These are phyloP conservation scores for Naematelia encephala DNA, from an alignment of 768 basidiomycete species.

Conservation along the genomic window DNA sequence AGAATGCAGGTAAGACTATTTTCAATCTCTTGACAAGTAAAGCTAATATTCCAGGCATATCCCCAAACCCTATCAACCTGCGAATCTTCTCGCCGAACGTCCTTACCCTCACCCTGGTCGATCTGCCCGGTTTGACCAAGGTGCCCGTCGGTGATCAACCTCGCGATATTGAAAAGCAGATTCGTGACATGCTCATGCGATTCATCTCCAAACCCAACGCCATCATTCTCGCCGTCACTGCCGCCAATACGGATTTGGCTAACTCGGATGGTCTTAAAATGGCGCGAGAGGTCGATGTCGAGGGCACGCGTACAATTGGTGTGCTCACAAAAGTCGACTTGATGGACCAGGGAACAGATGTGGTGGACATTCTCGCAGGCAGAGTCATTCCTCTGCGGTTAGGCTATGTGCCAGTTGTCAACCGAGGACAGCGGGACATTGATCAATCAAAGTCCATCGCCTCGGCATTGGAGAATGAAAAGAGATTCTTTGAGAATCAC, in stretches of 20 bases:
- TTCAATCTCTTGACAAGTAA: not conserved
- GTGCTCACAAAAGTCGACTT: constrained; percentile 97
- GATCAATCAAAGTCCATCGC: constrained; percentile 80
- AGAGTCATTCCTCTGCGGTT: constrained; percentile 92
- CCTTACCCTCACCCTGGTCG: constrained; percentile 93
- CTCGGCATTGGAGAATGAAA: constrained; percentile 81
- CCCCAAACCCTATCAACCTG: constrained; percentile 93
- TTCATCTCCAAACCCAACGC: constrained; percentile 93
- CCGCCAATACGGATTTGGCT: constrained; percentile 93
- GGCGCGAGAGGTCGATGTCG: constrained; percentile 95
- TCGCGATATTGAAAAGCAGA: constrained; percentile 94
- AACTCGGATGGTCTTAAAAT: constrained; percentile 97
- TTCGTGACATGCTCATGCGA: constrained; percentile 91
- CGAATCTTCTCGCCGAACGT: constrained; percentile 97
- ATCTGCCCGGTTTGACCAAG: constrained; percentile 89
- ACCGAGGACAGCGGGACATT: constrained; percentile 96
- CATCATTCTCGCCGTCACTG: constrained; percentile 93
- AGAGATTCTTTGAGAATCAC: constrained; percentile 92
- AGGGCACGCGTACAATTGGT: constrained; percentile 94
- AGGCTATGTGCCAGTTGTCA: constrained; percentile 98
- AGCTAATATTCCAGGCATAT: constrained; percentile 66
- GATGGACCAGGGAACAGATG: constrained; percentile 98
- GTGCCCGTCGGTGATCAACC: constrained; percentile 96
- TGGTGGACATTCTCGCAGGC: constrained; percentile 96
- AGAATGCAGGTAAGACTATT: constrained; percentile 66